Evolutionary conservation across 352 stramenopile species (phyloP).

Genomic region (Phytopythium cucurbitacearum): DNA sequence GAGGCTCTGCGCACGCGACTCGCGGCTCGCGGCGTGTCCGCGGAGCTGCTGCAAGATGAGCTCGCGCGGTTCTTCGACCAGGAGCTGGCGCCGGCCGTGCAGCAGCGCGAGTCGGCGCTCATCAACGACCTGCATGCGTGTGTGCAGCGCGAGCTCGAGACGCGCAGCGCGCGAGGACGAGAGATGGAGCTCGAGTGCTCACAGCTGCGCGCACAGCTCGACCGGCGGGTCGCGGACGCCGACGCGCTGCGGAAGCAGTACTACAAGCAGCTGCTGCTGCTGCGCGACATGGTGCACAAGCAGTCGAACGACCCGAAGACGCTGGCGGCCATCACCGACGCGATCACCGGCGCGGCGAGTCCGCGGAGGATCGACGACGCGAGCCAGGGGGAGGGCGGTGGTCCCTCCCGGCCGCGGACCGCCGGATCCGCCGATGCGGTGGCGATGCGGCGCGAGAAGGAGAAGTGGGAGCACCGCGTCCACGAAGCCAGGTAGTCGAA

Average conservation of each 20-base stretch:
- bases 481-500: constrained; percentile 32
- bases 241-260: constrained; percentile 65
- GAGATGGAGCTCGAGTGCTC: constrained; percentile 19
- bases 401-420: not conserved
- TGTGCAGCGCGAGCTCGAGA: constrained; percentile 34
- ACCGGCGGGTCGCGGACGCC: constrained; percentile 58
- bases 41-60: constrained; percentile 10
- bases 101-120: constrained; percentile 43
- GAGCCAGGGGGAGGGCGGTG: not conserved
- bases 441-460: constrained; percentile 42
- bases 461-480: constrained; percentile 60
- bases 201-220: constrained; percentile 52
- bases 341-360: constrained; percentile 29
- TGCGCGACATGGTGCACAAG: constrained; percentile 60
- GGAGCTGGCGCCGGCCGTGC: constrained; percentile 36
- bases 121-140: constrained; percentile 63
- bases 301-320: constrained; percentile 45
- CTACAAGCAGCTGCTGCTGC: constrained; percentile 69
- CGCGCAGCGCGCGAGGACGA: not conserved
- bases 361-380: not conserved
- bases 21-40: not conserved
- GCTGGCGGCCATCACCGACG: constrained; percentile 51
- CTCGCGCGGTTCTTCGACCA: constrained; percentile 43
- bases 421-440: not conserved
- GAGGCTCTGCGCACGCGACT: constrained; percentile 11